Conservation (phyloP, 2,329 filamentous ascomycete genomes). For the Fusarium pseudograminearum region DNA sequence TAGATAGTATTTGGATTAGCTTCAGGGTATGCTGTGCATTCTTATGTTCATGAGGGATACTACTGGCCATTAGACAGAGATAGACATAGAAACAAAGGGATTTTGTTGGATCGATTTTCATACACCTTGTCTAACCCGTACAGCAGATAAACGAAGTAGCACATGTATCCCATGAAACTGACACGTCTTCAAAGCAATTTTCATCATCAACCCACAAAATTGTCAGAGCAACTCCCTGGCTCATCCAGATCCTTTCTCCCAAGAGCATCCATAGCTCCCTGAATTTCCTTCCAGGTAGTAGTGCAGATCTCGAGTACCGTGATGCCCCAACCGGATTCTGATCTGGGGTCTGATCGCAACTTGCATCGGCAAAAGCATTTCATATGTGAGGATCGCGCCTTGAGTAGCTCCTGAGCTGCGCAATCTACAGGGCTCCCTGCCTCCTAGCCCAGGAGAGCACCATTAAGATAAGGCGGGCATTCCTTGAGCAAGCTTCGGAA, state of each 20-base stretch:
- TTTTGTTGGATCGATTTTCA: not conserved
- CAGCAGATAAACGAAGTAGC: not conserved
- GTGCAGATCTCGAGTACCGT: slow-evolving; percentile 46
- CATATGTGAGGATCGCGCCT: slow-evolving; percentile 15
- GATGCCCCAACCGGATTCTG: slow-evolving; percentile 45
- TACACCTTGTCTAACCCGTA: not conserved
- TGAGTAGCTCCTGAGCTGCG: slow-evolving; percentile 44
- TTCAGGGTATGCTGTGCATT: not conserved
- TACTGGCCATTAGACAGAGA: not conserved
- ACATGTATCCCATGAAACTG: slow-evolving; percentile 1
- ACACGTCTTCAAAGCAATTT: not conserved
- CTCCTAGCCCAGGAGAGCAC: slow-evolving; percentile 48
- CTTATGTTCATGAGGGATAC: not conserved
- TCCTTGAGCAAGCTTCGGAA: slow-evolving; percentile 72
- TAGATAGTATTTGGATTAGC: not conserved
- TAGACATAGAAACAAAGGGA: not conserved
- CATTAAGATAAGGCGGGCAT: slow-evolving; percentile 62
- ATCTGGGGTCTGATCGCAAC: slow-evolving; percentile 36
- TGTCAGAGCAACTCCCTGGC: slow-evolving; percentile 1
- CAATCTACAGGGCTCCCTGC: slow-evolving; percentile 45
- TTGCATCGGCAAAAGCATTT: slow-evolving; percentile 53
- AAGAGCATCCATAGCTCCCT: slow-evolving; percentile 40
- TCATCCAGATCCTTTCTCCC: slow-evolving; percentile 48
- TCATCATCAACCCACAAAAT: not conserved
- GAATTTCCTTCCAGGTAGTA: slow-evolving; percentile 50